phyloP scores from a whole-genome alignment of 768 basidiomycete genomes.

The Exsudoporus frostii region DNA sequence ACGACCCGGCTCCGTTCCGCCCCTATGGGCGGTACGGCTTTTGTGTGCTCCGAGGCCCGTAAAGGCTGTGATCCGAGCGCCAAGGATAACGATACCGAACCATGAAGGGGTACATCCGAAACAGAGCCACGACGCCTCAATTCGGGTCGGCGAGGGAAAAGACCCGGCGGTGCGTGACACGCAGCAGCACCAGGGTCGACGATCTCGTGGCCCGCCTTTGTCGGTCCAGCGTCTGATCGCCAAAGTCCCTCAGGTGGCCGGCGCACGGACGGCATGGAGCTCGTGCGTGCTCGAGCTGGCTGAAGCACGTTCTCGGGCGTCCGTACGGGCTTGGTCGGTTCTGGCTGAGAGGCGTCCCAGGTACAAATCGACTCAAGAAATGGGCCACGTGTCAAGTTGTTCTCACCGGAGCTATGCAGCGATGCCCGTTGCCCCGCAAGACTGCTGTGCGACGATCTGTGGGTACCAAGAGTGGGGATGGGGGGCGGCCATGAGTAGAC shows the following conservation, averaged over 20 bases:
- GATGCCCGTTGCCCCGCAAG: slow-evolving; percentile 4
- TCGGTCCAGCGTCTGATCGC: slow-evolving; percentile 14
- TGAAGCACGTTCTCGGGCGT: slow-evolving; percentile 16
- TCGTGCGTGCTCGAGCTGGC: slow-evolving; percentile 13
- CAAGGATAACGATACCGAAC: slow-evolving; percentile 21
- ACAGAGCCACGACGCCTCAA: slow-evolving; percentile 7
- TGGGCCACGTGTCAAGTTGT: slow-evolving; percentile 8
- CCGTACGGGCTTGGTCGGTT: neutral
- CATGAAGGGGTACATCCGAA: neutral
- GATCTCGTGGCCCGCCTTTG: neutral
- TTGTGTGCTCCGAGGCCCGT: slow-evolving; percentile 19
- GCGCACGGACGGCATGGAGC: slow-evolving; percentile 13
- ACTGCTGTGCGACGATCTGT: slow-evolving; percentile 1
- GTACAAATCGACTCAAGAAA: slow-evolving; percentile 8
- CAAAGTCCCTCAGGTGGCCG: slow-evolving; percentile 21
- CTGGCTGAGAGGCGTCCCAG: slow-evolving; percentile 2
- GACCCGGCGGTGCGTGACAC: slow-evolving; percentile 22
- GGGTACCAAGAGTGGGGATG: neutral
- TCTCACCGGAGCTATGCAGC: slow-evolving; percentile 9
- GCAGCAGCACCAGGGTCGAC: neutral
- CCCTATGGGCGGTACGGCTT: slow-evolving; percentile 26
- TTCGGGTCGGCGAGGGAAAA: slow-evolving; percentile 10
- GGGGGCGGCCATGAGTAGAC: slow-evolving; percentile 27
- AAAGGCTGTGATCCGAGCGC: slow-evolving; percentile 29
- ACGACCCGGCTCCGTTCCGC: slow-evolving; percentile 28